A percentile compares a stretch with the other conserved stretches of the same genome.
Conservation (phyloP, 441 rosid species). For the Melastoma candidum region DNA sequence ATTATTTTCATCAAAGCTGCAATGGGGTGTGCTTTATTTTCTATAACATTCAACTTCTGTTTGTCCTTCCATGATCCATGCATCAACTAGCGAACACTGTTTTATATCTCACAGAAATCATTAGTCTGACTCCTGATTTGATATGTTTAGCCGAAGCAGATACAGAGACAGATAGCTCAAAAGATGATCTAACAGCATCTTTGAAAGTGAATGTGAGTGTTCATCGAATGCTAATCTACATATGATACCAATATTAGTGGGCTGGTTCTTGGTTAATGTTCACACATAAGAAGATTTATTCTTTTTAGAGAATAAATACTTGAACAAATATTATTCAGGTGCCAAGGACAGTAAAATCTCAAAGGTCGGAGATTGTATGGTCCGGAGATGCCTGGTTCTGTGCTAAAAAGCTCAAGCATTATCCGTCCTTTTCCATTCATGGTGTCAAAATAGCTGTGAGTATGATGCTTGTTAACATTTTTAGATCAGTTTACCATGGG, state of each 20-base stretch:
- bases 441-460: slow-evolving; percentile 26
- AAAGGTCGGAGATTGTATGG: slow-evolving; percentile 22
- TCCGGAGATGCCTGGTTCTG: slow-evolving; percentile 26
- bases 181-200: slow-evolving; percentile 2
- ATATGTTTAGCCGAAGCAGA: background rate
- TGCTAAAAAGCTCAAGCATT: slow-evolving; percentile 33
- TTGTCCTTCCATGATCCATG: too few species aligned
- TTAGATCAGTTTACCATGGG: background rate
- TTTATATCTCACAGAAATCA: too few species aligned
- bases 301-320: slow-evolving; percentile 2
- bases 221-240: background rate
- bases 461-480: background rate
- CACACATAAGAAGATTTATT: background rate
- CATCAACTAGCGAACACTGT: too few species aligned
- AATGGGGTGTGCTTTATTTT: too few species aligned
- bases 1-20: too few species aligned
- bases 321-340: slow-evolving; percentile 14
- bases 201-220: slow-evolving; percentile 3
- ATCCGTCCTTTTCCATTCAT: slow-evolving; percentile 20
- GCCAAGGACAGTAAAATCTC: slow-evolving; percentile 21
- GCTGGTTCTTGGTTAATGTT: background rate
- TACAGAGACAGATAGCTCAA: slow-evolving; percentile 1
- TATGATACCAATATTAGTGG: background rate
- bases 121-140: background rate
- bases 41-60: too few species aligned